Evolutionary conservation across 202 grass and related monocot genomes (phyloP).

Genomic region (Carex sylvatica): DNA sequence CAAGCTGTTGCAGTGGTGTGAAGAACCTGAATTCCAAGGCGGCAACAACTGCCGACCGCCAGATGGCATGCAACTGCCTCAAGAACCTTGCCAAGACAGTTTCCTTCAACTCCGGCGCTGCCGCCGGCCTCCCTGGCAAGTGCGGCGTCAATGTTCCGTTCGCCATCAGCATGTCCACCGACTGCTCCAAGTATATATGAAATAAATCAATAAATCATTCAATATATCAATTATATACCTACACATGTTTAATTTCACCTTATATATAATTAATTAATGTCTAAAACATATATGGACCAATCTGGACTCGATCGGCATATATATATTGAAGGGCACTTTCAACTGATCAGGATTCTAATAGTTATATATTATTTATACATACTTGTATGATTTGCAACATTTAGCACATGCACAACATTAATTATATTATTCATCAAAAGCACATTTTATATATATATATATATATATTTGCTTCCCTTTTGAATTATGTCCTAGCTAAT

Average conservation of each 20-base stretch:
- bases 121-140: slow-evolving; percentile 33
- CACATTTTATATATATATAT: background rate
- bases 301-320: background rate
- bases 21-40: slow-evolving; percentile 5
- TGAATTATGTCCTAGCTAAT: background rate
- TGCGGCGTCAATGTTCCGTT: slow-evolving; percentile 39
- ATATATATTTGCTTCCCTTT: background rate
- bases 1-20: background rate
- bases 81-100: slow-evolving; percentile 15
- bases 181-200: slow-evolving; percentile 47
- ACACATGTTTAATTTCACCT: background rate
- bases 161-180: slow-evolving; percentile 39
- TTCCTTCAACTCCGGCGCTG: slow-evolving; percentile 18
- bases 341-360: background rate
- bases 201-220: background rate
- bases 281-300: background rate
- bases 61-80: slow-evolving; percentile 47
- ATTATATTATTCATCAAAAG: background rate
- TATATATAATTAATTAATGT: background rate
- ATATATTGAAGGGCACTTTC: background rate
- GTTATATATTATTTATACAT: too few species aligned
- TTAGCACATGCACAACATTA: background rate
- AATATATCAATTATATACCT: background rate
- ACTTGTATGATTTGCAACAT: background rate
- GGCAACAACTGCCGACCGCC: slow-evolving; percentile 27